phyloP scores from a whole-genome alignment of 2,329 filamentous ascomycete genomes.

The Stemphylium beticola region DNA sequence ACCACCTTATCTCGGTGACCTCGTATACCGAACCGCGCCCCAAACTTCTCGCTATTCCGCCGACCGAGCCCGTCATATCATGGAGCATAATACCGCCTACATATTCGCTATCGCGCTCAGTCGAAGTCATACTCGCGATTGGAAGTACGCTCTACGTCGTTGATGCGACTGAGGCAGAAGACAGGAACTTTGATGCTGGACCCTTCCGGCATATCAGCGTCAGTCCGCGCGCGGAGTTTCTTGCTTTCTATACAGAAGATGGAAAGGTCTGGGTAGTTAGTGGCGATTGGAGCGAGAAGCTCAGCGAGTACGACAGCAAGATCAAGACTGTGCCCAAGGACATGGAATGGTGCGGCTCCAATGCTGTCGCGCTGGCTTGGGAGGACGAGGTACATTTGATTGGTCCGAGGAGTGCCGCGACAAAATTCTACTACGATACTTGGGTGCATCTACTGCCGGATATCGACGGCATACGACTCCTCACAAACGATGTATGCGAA shows the following conservation, averaged over 20 bases:
- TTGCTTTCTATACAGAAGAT: conserved; percentile 83
- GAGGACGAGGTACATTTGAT: conserved; percentile 97
- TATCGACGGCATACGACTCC: conserved; percentile 83
- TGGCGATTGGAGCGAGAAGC: conserved; percentile 89
- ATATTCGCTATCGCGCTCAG: conserved; percentile 87
- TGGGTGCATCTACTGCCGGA: conserved; percentile 89
- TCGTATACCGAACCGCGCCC: conserved; percentile 91
- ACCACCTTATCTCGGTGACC: conserved; percentile 83
- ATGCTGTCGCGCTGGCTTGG: conserved; percentile 92
- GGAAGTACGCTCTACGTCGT: conserved; percentile 83
- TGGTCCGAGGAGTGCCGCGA: conserved; percentile 78
- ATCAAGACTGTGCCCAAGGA: conserved; percentile 85
- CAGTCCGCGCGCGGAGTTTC: conserved; percentile 87
- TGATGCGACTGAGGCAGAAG: conserved; percentile 88
- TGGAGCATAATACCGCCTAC: conserved; percentile 90
- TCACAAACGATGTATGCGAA: conserved; percentile 95
- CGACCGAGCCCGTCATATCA: conserved; percentile 79
- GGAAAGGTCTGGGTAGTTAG: conserved; percentile 90
- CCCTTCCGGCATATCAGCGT: conserved; percentile 91
- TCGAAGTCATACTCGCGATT: conserved; percentile 89
- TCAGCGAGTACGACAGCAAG: conserved; percentile 89
- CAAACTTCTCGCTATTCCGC: conserved; percentile 76
- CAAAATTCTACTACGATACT: conserved; percentile 86
- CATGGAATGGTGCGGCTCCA: conserved; percentile 95
- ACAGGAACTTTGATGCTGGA: conserved; percentile 87